phyloP scores from a whole-genome alignment of 2,329 filamentous ascomycete species.

The Ilyonectria mors-panacis region DNA sequence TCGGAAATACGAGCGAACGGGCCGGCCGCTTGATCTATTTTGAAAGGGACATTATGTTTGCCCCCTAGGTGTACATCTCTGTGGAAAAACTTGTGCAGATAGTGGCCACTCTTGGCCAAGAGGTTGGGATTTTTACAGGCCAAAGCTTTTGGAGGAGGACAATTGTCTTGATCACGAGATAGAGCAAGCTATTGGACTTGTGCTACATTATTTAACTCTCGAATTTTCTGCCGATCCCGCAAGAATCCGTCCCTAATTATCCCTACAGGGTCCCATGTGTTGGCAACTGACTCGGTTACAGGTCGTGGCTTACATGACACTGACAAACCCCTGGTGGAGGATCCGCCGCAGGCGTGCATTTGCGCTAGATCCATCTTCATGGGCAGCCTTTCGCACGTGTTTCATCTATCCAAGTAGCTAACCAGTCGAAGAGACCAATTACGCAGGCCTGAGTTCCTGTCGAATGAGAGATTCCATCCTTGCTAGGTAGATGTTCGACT shows the following conservation, averaged over 20 bases:
- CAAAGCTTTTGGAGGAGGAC: conserved; percentile 24
- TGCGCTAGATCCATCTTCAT: neutral
- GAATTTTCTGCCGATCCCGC: neutral
- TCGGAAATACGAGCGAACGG: conserved; percentile 23
- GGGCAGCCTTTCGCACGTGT: neutral
- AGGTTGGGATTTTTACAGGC: conserved; percentile 27
- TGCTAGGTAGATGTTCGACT: neutral
- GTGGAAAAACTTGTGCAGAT: conserved; percentile 26
- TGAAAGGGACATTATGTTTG: conserved; percentile 12
- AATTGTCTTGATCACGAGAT: conserved; percentile 14
- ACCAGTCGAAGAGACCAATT: neutral
- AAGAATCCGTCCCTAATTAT: neutral
- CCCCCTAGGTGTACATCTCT: conserved; percentile 29
- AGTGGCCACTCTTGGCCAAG: conserved; percentile 24
- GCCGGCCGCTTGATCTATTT: conserved; percentile 14
- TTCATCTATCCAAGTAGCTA: neutral
- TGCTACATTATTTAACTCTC: conserved; percentile 6
- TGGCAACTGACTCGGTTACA: neutral
- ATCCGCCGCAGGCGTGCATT: neutral
- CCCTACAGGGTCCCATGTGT: neutral
- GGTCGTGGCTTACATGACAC: neutral
- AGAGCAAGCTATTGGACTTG: conserved; percentile 20
- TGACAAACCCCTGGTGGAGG: neutral
- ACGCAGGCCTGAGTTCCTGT: neutral
- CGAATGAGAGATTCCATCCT: neutral